These are phyloP conservation scores for Lagenidium sp. DNA, from an alignment of 352 stramenopile genomes.

Conservation along the genomic window DNA sequence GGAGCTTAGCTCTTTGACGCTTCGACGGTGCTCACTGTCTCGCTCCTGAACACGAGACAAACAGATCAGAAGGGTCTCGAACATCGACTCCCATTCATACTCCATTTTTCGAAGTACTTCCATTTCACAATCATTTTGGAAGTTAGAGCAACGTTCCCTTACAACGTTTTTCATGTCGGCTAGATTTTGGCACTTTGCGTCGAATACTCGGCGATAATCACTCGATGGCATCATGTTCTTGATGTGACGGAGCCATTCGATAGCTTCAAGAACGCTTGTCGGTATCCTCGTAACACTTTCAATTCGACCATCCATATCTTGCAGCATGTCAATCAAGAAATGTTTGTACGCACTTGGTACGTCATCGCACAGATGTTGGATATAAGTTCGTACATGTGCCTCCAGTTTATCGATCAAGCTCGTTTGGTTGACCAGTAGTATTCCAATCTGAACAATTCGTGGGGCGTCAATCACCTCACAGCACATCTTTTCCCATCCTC, in stretches of 20 bases:
- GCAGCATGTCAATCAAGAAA: slow-evolving; percentile 33
- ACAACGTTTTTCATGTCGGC: slow-evolving; percentile 28
- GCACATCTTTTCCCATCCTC: slow-evolving; percentile 26
- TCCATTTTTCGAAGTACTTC: slow-evolving; percentile 33
- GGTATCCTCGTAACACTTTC: slow-evolving; percentile 55
- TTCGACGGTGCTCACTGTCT: slow-evolving; percentile 52
- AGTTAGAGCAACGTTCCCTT: slow-evolving; percentile 13
- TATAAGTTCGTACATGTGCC: slow-evolving; percentile 16
- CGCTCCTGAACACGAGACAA: slow-evolving; percentile 44
- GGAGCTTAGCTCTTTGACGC: slow-evolving; percentile 31
- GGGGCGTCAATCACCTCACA: slow-evolving; percentile 21
- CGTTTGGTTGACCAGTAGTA: slow-evolving; percentile 45
- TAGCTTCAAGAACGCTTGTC: slow-evolving; percentile 34
- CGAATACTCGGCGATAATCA: slow-evolving; percentile 34
- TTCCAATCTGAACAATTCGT: slow-evolving; percentile 32
- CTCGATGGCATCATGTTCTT: slow-evolving; percentile 45
- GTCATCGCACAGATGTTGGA: slow-evolving; percentile 28
- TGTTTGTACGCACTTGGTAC: slow-evolving; percentile 43
- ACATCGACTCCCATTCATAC: slow-evolving; percentile 48
- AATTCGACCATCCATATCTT: slow-evolving; percentile 40
- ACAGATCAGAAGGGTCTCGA: slow-evolving; percentile 53
- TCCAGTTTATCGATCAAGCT: slow-evolving; percentile 24
- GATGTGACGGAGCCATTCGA: slow-evolving; percentile 35
- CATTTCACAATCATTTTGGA: slow-evolving; percentile 1
- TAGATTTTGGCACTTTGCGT: slow-evolving; percentile 46